phyloP scores from a whole-genome alignment of 2,329 filamentous ascomycete genomes.

The Hypomyces rosellus region DNA sequence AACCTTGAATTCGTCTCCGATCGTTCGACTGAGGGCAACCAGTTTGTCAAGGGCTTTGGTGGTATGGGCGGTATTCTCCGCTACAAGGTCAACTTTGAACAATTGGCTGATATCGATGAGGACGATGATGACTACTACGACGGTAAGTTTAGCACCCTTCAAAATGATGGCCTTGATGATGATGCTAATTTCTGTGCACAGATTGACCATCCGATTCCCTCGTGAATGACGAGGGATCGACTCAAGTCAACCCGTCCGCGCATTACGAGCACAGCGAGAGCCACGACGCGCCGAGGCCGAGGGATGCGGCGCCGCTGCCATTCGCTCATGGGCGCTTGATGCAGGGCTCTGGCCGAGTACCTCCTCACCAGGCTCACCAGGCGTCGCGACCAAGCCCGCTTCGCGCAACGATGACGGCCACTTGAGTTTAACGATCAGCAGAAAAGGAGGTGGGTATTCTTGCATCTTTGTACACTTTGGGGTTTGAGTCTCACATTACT shows the following conservation, averaged over 20 bases:
- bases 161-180: neutral
- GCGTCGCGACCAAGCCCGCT: constrained; percentile 60
- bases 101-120: constrained; percentile 78
- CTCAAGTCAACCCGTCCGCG: constrained; percentile 53
- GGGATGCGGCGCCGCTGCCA: constrained; percentile 40
- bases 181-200: constrained; percentile 24
- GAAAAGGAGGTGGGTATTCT: constrained; percentile 23
- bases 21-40: constrained; percentile 94
- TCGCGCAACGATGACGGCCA: constrained; percentile 60
- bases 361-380: constrained; percentile 39
- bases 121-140: constrained; percentile 93
- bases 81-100: constrained; percentile 99
- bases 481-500: neutral
- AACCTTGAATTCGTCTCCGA: constrained; percentile 96
- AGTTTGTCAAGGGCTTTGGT: constrained; percentile 99
- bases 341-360: constrained; percentile 41
- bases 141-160: constrained; percentile 31
- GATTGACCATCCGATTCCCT: constrained; percentile 90
- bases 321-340: constrained; percentile 41
- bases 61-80: constrained; percentile 94
- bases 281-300: constrained; percentile 34
- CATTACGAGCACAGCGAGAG: constrained; percentile 36
- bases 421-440: constrained; percentile 40
- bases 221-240: constrained; percentile 77
- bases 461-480: neutral